Conservation (phyloP, 805 yeast genomes). For the Myxozyma lipomycoides region DNA sequence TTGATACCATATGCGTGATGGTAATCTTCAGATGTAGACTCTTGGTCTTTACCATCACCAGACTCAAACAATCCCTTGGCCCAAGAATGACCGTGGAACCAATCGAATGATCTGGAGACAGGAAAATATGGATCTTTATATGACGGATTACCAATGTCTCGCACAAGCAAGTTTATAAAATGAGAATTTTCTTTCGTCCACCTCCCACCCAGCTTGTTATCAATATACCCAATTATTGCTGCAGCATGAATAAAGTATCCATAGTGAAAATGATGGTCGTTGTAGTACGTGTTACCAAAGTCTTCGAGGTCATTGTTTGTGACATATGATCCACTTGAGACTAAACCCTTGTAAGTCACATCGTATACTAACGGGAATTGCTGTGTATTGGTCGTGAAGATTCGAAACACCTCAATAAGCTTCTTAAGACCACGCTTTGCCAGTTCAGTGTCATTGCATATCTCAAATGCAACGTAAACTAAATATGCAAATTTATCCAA, state of each 20-base stretch:
- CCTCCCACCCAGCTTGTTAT: constrained; percentile 48
- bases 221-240: constrained; percentile 68
- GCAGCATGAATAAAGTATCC: constrained; percentile 83
- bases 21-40: constrained; percentile 67
- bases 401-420: constrained; percentile 61
- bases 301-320: constrained; percentile 51
- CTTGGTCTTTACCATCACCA: constrained; percentile 70
- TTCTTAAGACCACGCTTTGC: constrained; percentile 52
- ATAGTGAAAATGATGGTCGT: constrained; percentile 85
- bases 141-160: constrained; percentile 65
- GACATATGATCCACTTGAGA: constrained; percentile 42
- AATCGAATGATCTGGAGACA: constrained; percentile 61
- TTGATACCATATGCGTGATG: constrained; percentile 66
- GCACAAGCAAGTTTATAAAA: constrained; percentile 57
- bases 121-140: constrained; percentile 58
- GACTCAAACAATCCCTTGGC: constrained; percentile 63
- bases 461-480: constrained; percentile 63
- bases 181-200: constrained; percentile 49
- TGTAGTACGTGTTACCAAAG: constrained; percentile 73
- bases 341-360: constrained; percentile 47
- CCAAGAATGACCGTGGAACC: constrained; percentile 72
- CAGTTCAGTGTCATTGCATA: constrained; percentile 54
- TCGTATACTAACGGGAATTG: constrained; percentile 74
- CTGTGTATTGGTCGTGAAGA: constrained; percentile 69
- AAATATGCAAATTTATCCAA: constrained; percentile 89